A percentile compares a stretch with the other conserved stretches of the same genome.
phyloP scores from a whole-genome alignment of 352 stramenopile genomes.

The Pythium oligandrum region DNA sequence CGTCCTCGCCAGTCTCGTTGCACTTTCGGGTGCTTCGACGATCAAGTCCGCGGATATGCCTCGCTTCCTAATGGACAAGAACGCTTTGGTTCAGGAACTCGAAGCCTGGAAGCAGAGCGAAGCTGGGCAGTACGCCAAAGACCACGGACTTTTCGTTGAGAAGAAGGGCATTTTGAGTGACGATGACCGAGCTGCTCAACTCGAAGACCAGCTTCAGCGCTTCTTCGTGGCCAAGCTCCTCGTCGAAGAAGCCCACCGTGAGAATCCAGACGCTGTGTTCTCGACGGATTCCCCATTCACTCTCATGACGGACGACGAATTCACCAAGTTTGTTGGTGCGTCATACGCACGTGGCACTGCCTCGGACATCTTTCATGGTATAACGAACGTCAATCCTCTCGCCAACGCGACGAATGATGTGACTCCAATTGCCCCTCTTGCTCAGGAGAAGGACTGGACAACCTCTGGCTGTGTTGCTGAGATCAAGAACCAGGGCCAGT shows the following conservation, averaged over 20 bases:
- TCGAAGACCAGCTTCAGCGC: constrained; percentile 45
- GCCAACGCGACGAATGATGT: constrained; percentile 10
- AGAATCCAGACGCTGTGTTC: constrained; percentile 61
- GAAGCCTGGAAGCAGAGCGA: constrained; percentile 45
- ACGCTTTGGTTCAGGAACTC: constrained; percentile 33
- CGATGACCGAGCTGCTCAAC: constrained; percentile 2
- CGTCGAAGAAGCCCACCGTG: constrained; percentile 39
- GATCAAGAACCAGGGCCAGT: constrained; percentile 96
- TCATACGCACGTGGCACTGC: constrained; percentile 25
- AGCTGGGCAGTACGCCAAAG: constrained; percentile 38
- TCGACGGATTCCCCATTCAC: constrained; percentile 66
- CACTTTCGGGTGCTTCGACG: constrained; percentile 14
- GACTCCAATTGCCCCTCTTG: neutral
- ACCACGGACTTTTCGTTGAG: constrained; percentile 33
- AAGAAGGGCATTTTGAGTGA: constrained; percentile 8
- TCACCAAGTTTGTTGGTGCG: constrained; percentile 39
- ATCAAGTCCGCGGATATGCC: constrained; percentile 26
- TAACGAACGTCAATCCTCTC: neutral
- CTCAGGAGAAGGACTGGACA: constrained; percentile 51
- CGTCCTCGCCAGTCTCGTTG: constrained; percentile 20
- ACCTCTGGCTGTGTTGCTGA: constrained; percentile 42
- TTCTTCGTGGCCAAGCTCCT: constrained; percentile 60
- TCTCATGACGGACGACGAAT: constrained; percentile 69
- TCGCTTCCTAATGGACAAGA: constrained; percentile 45
- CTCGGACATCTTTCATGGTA: constrained; percentile 1